Conservation (phyloP, 805 yeast genomes). For the Crinitomyces ghanaensis region DNA sequence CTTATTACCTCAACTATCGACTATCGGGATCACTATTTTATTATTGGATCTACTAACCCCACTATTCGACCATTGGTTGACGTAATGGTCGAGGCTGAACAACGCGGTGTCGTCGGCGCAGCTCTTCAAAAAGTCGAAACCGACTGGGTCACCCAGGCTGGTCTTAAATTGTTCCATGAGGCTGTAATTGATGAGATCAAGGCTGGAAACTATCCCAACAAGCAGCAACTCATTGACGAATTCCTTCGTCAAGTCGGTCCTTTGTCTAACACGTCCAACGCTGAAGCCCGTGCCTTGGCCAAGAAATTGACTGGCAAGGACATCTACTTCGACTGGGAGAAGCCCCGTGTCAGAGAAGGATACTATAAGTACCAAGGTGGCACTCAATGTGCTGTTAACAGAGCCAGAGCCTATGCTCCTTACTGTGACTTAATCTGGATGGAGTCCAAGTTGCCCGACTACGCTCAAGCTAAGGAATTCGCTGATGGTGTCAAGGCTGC, state of each 20-base stretch:
- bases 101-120: conserved; percentile 57
- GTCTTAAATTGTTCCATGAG: conserved; percentile 78
- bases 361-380: conserved; percentile 95
- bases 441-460: conserved; percentile 95
- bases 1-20: conserved; percentile 89
- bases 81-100: conserved; percentile 74
- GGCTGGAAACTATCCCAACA: conserved; percentile 45
- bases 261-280: conserved; percentile 59
- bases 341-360: conserved; percentile 92
- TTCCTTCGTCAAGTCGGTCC: conserved; percentile 66
- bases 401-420: conserved; percentile 92
- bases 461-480: conserved; percentile 84
- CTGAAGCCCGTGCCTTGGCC: conserved; percentile 71
- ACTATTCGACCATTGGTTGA: conserved; percentile 61
- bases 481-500: conserved; percentile 78
- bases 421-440: conserved; percentile 95
- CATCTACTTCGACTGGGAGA: conserved; percentile 87
- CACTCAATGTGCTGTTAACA: conserved; percentile 92
- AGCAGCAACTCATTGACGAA: conserved; percentile 48
- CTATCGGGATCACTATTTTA: conserved; percentile 85
- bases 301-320: conserved; percentile 68
- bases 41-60: conserved; percentile 86
- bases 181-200: conserved; percentile 80
- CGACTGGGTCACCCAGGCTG: conserved; percentile 75
- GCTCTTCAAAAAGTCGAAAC: conserved; percentile 62